Conservation (phyloP, 2,329 filamentous ascomycete species). For the Tolypocladium guangdongense region DNA sequence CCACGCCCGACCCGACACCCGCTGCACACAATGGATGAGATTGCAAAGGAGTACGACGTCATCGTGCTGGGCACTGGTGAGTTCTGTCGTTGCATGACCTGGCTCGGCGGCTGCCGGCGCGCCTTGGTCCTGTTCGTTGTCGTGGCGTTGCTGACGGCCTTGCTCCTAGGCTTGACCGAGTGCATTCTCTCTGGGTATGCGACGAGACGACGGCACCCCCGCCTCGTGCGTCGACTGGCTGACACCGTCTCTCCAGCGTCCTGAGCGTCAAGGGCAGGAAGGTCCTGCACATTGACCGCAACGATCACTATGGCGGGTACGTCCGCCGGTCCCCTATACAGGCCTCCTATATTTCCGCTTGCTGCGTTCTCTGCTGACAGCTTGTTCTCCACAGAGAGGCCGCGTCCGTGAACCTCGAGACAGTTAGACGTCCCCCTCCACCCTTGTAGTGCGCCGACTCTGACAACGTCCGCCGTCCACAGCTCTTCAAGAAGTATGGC, state of each 20-base stretch:
- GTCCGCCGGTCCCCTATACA: slow-evolving; percentile 15
- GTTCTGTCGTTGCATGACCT: too few relatives aligned
- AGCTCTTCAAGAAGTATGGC: slow-evolving; percentile 97
- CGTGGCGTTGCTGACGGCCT: slow-evolving; percentile 9
- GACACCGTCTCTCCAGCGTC: slow-evolving; percentile 46
- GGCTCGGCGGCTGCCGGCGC: too few relatives aligned
- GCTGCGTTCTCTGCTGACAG: slow-evolving; percentile 1
- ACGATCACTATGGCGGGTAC: slow-evolving; percentile 96
- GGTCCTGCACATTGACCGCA: slow-evolving; percentile 96
- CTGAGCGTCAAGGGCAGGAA: slow-evolving; percentile 98
- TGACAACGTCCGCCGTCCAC: slow-evolving; percentile 6
- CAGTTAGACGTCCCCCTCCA: slow-evolving; percentile 42
- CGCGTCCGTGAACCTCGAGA: slow-evolving; percentile 92
- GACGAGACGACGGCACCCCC: not conserved
- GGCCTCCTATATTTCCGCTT: not conserved
- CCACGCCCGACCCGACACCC: slow-evolving; percentile 2
- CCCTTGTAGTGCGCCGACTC: slow-evolving; percentile 6
- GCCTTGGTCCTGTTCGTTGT: not conserved
- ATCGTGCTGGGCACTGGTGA: slow-evolving; percentile 95
- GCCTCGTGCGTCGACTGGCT: not conserved
- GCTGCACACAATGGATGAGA: slow-evolving; percentile 73
- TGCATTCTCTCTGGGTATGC: slow-evolving; percentile 93
- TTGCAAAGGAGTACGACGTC: slow-evolving; percentile 96
- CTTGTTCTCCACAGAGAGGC: slow-evolving; percentile 51
- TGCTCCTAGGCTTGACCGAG: slow-evolving; percentile 73